Percentiles rank a stretch among this genome's conserved stretches.
Conservation (phyloP, 805 yeast genomes). For the Nakazawaea molendinolei region DNA sequence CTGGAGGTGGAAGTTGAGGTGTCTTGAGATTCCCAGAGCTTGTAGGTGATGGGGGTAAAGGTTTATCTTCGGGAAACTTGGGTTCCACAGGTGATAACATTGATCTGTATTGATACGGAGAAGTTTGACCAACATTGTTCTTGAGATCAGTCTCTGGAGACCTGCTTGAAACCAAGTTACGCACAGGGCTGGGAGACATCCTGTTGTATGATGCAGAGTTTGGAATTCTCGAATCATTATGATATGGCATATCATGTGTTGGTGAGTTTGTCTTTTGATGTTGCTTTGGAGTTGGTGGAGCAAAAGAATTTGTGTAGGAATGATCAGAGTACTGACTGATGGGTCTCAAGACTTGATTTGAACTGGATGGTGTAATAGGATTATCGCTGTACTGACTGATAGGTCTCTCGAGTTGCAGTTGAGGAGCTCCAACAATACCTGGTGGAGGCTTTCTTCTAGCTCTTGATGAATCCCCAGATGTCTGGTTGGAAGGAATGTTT, state of each 20-base stretch:
- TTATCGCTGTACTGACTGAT: conserved; percentile 5
- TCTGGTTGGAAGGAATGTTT: not conserved
- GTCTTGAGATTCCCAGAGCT: not conserved
- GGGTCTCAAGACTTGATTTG: conserved; percentile 6
- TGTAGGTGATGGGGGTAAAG: conserved; percentile 8
- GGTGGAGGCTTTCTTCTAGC: conserved; percentile 11
- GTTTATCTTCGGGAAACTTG: not conserved
- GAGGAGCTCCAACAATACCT: not conserved
- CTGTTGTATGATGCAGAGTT: too few species aligned
- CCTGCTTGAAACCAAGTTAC: too few species aligned
- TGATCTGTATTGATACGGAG: conserved; percentile 4
- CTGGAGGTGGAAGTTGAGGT: conserved; percentile 2
- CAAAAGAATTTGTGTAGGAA: conserved; percentile 8
- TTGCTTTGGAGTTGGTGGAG: conserved; percentile 10
- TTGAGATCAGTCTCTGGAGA: too few species aligned
- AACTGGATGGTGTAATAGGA: conserved; percentile 6
- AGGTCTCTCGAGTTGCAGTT: not conserved
- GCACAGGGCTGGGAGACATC: too few species aligned
- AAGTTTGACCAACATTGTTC: too few species aligned
- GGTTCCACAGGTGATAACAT: conserved; percentile 9
- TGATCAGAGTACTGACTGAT: conserved; percentile 6
- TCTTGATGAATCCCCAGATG: conserved; percentile 2
- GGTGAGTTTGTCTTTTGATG: not conserved
- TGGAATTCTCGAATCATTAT: too few species aligned
- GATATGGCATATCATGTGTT: too few species aligned